phyloP scores from a whole-genome alignment of 108 stramenopile species.

The Mediolabrus comicus region DNA sequence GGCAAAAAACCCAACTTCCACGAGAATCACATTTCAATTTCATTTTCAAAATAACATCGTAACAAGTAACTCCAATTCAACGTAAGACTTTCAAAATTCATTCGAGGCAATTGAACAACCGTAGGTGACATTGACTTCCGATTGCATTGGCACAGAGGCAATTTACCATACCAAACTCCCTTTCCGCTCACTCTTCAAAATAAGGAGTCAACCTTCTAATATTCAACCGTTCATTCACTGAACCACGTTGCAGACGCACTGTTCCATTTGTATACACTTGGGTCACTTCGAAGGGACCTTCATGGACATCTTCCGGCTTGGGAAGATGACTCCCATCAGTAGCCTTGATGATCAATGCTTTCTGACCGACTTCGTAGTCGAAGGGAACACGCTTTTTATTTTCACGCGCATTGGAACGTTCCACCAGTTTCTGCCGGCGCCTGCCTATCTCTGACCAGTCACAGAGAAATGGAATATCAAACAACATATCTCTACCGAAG shows the following conservation, averaged over 20 bases:
- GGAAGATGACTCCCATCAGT: background rate
- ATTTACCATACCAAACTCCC: too few species aligned
- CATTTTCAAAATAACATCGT: too few species aligned
- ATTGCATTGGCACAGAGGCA: too few species aligned
- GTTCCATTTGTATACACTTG: constrained; percentile 35
- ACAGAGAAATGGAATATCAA: constrained; percentile 15
- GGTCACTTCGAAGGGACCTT: constrained; percentile 16
- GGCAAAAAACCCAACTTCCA: constrained; percentile 12
- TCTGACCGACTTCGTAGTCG: constrained; percentile 20
- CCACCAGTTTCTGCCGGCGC: constrained; percentile 3
- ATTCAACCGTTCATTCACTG: constrained; percentile 24
- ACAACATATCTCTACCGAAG: constrained; percentile 37
- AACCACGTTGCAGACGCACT: constrained; percentile 24
- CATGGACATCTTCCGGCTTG: background rate
- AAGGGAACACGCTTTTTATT: constrained; percentile 13
- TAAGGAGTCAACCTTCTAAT: constrained; percentile 29
- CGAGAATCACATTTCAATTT: background rate
- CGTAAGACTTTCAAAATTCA: background rate
- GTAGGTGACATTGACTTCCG: too few species aligned
- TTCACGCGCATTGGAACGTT: constrained; percentile 17
- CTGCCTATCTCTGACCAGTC: constrained; percentile 33
- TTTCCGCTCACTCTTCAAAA: background rate
- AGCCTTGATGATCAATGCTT: constrained; percentile 13
- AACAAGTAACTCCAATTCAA: background rate
- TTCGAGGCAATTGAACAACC: too few species aligned